Evolutionary conservation across 192 early-diverging fungal genomes (phyloP), one percentile per base, ranked within the genome.

Genomic region (Gryganskiella cystojenkinii): DNA sequence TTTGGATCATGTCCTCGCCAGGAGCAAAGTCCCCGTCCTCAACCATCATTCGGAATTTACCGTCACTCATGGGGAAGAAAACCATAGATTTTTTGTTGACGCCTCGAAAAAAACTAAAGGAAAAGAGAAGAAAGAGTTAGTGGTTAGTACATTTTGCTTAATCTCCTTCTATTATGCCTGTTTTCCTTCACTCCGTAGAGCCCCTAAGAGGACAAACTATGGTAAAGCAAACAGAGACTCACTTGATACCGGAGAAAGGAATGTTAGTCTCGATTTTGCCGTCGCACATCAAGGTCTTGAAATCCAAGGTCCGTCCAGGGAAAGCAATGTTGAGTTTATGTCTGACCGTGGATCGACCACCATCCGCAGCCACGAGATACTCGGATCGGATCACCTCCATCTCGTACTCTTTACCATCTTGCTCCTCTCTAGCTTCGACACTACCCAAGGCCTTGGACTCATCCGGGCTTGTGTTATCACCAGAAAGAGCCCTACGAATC

Each of bases 311-410:
- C 30, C 71, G 35, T 56, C 71, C 71, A 14, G 28, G 52, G 24
- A 55, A 56, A 3, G 24, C n/a, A 42, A 58, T 30, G 20, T 65
- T 65, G 27, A 73, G 14, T 17, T 49, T 42, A 9, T 73, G 55
- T 22, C 71, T 68, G 15, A 73, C 57, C 20, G 56, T 44, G 4
- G 65, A 68, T 3, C 57, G 64, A 8, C 55, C 64, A 15, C 71
- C 71, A 25, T 73, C 71, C 4, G 55, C 27, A 27, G 55, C 71
- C 25, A 73, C 34, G 34, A 73, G 17, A 33, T 67, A 73, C 44
- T 70, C 52, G 33, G 71, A 64, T 24, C 35, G 49, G 0, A 64
- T 35, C 10, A 64, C 54, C 25, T 56, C 40, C 0, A 42, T 67
- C n/a, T 53, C 50, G 27, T 70, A 70, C 37, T 61, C 67, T 25